Evolutionary conservation across 2,329 filamentous ascomycete species (phyloP), one percentile per base, ranked within the genome.

Genomic region (Alternaria longipes): DNA sequence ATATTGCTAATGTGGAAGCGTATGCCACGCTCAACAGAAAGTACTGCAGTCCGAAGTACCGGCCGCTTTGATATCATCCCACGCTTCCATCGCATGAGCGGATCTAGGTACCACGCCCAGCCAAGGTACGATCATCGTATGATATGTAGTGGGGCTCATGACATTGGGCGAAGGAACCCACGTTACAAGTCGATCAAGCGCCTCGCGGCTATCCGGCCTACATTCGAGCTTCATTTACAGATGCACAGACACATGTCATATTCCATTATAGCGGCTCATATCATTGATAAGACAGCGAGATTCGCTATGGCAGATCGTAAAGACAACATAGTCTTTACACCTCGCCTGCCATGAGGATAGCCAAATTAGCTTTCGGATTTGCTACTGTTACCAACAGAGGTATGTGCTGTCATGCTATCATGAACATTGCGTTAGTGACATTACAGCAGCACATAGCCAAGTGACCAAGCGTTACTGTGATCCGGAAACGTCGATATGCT

Each of bases 401-500:
- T 73, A 66, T 18, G 63, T 62, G 2, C 8, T 7, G 12, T 40
- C 20, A 4, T 16, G 11, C n/a, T 16, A 16, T 14, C 4, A 22
- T 4, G 2, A 26, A 34, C 8, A 6, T 45, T 14, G n/a, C 3
- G n/a, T 34, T 51, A 4, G 22, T 50, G 52, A 26, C 22, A 4
- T 24, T 20, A 11, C 11, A 40, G 2, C 22, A 74, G 73, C 46
- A 18, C 41, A 60, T 0, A 64, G 59, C 18, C 67, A 75, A 38
- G 62, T 54, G 18, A 66, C 67, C 8, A 62, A 61, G 54, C 66
- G 69, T 9, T 74, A 74, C 46, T 75, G 73, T 38, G 72, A 75
- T 49, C 12, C 58, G 11, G 22, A 42, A 18, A 71, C 70, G 2
- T 69, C 67, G 12, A 79, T 84, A 56, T 82, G 77, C 20, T 84